Conservation (phyloP, 176 grass and related monocot species). For the Carex parvula region DNA sequence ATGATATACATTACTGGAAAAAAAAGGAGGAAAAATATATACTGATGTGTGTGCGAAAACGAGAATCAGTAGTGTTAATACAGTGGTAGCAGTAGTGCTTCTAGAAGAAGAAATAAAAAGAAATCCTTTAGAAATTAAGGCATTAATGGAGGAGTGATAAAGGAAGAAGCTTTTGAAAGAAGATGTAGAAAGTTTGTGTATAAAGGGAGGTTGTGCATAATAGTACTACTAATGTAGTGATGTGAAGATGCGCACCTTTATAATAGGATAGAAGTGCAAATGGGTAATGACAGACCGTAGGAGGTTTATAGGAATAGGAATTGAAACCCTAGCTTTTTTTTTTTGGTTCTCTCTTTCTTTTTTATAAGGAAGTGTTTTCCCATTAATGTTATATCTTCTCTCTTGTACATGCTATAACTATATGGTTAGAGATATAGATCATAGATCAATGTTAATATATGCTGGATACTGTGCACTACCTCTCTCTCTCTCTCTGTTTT, state of each 20-base stretch:
- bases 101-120: not conserved
- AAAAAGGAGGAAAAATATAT: not conserved
- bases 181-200: conserved; percentile 14
- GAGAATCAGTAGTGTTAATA: not conserved
- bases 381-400: not conserved
- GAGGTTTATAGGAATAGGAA: conserved; percentile 14
- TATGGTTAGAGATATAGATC: not conserved
- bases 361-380: conserved; percentile 6
- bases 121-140: not conserved
- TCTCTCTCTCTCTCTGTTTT: not conserved
- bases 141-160: not conserved
- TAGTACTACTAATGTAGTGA: not conserved
- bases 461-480: not conserved
- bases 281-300: conserved; percentile 14
- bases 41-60: not conserved
- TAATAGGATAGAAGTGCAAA: not conserved
- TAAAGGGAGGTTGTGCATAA: conserved; percentile 15
- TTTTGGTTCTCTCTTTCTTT: not conserved
- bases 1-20: not conserved
- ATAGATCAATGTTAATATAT: not conserved
- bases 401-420: conserved; percentile 17
- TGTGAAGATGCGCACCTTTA: conserved; percentile 18
- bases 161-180: conserved; percentile 18
- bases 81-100: not conserved
- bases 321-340: conserved; percentile 18